Conservation (phyloP, 2,329 filamentous ascomycete genomes). For the Monilinia polystroma region DNA sequence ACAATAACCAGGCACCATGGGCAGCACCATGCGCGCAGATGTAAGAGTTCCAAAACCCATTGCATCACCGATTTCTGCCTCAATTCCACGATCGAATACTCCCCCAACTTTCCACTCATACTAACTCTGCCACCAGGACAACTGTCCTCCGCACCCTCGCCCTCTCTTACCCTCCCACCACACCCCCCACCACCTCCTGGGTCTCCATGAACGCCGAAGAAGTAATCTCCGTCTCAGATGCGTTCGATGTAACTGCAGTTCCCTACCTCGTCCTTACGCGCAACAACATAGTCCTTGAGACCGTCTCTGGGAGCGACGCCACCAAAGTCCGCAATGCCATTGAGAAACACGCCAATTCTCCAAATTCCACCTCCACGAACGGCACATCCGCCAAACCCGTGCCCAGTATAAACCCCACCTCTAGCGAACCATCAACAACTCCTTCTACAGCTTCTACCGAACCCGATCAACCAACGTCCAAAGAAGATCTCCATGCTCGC, state of each 20-base stretch:
- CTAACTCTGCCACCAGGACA: constrained; percentile 63
- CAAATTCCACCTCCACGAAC: neutral
- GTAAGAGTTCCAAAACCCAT: constrained; percentile 7
- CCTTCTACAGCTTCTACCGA: constrained; percentile 35
- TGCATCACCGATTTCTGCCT: constrained; percentile 53
- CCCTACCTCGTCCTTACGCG: constrained; percentile 85
- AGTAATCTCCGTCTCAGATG: constrained; percentile 84
- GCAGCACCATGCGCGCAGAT: constrained; percentile 63
- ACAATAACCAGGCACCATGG: constrained; percentile 66
- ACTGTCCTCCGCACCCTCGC: constrained; percentile 83
- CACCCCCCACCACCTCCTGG: constrained; percentile 72
- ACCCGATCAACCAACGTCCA: constrained; percentile 55
- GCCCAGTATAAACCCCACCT: constrained; percentile 39
- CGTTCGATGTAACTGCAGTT: constrained; percentile 91
- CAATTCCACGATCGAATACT: constrained; percentile 80
- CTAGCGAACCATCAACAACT: constrained; percentile 26
- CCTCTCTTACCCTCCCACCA: constrained; percentile 53
- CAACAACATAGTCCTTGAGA: constrained; percentile 73
- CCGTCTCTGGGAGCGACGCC: constrained; percentile 86
- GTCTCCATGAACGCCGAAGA: constrained; percentile 93
- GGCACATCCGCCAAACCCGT: constrained; percentile 28
- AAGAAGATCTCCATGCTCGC: constrained; percentile 82
- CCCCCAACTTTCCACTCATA: constrained; percentile 75
- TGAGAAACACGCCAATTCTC: constrained; percentile 59
- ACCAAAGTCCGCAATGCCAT: constrained; percentile 81